A percentile compares a stretch with the other conserved stretches of the same genome.
phyloP scores from a whole-genome alignment of 345 rosid species.

The Citropsis articulata region DNA sequence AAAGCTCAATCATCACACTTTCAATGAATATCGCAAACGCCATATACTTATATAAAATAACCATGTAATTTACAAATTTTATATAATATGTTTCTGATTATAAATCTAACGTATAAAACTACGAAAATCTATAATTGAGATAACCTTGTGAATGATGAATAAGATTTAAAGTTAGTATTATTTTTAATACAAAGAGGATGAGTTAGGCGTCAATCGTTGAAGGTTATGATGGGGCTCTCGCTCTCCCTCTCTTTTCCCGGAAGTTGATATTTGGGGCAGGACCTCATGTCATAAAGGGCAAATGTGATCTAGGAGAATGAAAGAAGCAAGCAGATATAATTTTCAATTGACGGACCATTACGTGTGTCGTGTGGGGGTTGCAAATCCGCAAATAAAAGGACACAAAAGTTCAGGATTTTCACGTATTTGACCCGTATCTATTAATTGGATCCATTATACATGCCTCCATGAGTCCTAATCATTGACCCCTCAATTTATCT shows the following conservation, averaged over 20 bases:
- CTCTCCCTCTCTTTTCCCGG: not conserved
- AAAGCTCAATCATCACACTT: too few species aligned
- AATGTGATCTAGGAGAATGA: slow-evolving; percentile 18
- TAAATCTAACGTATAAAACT: too few species aligned
- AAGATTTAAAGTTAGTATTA: too few species aligned
- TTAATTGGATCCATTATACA: slow-evolving; percentile 12
- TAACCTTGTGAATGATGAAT: not conserved
- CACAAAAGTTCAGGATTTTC: slow-evolving; percentile 12
- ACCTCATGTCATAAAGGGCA: slow-evolving; percentile 21
- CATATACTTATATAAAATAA: too few species aligned
- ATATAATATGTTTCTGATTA: too few species aligned
- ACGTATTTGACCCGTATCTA: slow-evolving; percentile 21
- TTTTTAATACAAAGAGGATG: not conserved
- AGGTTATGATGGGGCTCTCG: not conserved
- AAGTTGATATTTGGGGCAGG: slow-evolving; percentile 21
- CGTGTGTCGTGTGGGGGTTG: not conserved
- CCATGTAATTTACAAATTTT: too few species aligned
- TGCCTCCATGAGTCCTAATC: not conserved
- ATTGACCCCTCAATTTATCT: too few species aligned
- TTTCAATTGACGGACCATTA: slow-evolving; percentile 18
- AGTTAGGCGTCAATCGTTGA: slow-evolving; percentile 14
- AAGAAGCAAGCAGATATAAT: slow-evolving; percentile 20
- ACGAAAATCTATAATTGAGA: too few species aligned
- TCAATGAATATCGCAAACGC: too few species aligned
- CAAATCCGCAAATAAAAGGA: not conserved